Conservation (phyloP, 1,284 basidiomycete genomes). For the Dichomitus squalens region DNA sequence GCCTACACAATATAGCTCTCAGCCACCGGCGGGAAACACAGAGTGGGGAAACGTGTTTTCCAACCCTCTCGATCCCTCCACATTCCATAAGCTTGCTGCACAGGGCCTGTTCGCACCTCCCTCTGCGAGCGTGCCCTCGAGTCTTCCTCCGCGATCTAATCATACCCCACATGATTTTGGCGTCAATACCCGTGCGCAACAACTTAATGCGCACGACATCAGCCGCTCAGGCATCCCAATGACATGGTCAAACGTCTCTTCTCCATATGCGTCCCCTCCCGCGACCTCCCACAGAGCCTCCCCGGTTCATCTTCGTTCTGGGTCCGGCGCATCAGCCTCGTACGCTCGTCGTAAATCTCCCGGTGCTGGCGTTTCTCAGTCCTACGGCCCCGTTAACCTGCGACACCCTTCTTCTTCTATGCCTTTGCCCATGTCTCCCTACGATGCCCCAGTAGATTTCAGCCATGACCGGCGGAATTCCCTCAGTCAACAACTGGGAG, state of each 20-base stretch:
- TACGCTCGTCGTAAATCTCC: conserved; percentile 34
- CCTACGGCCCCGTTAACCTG: conserved; percentile 29
- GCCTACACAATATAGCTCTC: conserved; percentile 29
- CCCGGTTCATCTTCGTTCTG: conserved; percentile 29
- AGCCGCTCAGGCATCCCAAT: conserved; percentile 17
- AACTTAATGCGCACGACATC: conserved; percentile 29
- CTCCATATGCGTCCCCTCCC: conserved; percentile 30
- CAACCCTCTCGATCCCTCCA: conserved; percentile 55
- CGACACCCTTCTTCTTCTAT: conserved; percentile 27
- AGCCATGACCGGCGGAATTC: conserved; percentile 26
- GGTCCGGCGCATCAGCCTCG: conserved; percentile 24
- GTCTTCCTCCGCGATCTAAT: conserved; percentile 29
- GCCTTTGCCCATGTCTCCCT: conserved; percentile 23
- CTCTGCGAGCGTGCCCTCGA: conserved; percentile 30
- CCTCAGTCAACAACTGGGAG: conserved; percentile 24
- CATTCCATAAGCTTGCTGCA: conserved; percentile 61
- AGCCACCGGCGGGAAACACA: conserved; percentile 37
- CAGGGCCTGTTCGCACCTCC: conserved; percentile 51
- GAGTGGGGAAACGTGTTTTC: conserved; percentile 63
- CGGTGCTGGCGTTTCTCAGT: conserved; percentile 24
- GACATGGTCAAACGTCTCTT: conserved; percentile 31
- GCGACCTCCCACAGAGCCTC: conserved; percentile 32
- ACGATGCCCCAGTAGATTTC: conserved; percentile 23
- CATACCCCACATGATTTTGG: conserved; percentile 30
- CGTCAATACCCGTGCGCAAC: conserved; percentile 32